These are phyloP conservation scores for Colletotrichum sojae DNA, from an alignment of 2,329 filamentous ascomycete species.

Conservation along the genomic window DNA sequence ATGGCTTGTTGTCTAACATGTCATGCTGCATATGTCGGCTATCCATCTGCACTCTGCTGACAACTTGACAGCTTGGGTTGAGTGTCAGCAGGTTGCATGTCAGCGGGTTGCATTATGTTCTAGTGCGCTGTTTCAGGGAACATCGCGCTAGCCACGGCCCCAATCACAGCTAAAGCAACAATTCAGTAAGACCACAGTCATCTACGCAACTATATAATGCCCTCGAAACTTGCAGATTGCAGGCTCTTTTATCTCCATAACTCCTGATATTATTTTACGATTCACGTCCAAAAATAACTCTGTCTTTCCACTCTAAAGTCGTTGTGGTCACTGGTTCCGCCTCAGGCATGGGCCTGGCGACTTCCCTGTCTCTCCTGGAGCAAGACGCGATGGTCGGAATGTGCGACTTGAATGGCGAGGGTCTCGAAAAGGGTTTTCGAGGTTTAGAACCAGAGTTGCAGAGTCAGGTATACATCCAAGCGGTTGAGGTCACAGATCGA, in stretches of 20 bases:
- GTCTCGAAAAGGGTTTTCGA: neutral
- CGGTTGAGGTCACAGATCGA: slow-evolving; percentile 17
- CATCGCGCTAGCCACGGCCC: neutral
- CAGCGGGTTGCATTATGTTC: slow-evolving; percentile 5
- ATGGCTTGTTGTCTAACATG: too few species aligned
- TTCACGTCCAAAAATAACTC: neutral
- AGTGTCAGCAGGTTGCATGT: slow-evolving; percentile 27
- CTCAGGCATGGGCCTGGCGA: slow-evolving; percentile 34
- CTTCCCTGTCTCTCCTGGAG: slow-evolving; percentile 10
- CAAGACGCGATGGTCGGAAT: slow-evolving; percentile 26
- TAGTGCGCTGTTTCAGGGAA: neutral
- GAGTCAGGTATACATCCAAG: neutral
- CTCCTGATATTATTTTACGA: too few species aligned
- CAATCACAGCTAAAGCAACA: neutral
- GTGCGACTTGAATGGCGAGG: slow-evolving; percentile 12
- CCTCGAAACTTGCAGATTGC: too few species aligned
- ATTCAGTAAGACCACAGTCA: neutral
- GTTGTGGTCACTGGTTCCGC: slow-evolving; percentile 22
- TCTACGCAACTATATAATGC: neutral
- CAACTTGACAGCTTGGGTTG: neutral
- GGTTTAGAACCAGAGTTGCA: slow-evolving; percentile 9
- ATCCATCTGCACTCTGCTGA: neutral
- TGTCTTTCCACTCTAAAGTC: slow-evolving; percentile 12
- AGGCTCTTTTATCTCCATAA: too few species aligned
- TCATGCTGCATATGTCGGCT: neutral